phyloP scores from a whole-genome alignment of 164 flowering plant species.

The Chloranthus sessilifolius region DNA sequence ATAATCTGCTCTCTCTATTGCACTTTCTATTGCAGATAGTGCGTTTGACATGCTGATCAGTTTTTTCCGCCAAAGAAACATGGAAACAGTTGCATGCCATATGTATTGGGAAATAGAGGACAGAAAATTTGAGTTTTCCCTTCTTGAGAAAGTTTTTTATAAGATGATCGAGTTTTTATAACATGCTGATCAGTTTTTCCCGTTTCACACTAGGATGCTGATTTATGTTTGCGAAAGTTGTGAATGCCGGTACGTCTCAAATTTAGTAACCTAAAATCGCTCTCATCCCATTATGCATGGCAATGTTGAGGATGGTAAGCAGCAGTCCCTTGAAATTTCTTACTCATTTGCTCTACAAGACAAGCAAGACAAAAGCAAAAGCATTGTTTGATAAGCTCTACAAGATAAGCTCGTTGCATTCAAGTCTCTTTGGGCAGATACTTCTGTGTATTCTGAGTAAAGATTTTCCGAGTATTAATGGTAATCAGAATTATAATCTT shows the following conservation, averaged over 20 bases:
- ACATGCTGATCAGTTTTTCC: too few species aligned
- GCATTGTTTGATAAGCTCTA: constrained; percentile 46
- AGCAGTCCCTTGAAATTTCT: constrained; percentile 53
- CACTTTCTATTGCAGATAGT: constrained; percentile 42
- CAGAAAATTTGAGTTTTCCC: constrained; percentile 10
- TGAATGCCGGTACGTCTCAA: constrained; percentile 26
- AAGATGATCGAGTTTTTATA: constrained; percentile 35
- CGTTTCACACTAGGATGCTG: constrained; percentile 38
- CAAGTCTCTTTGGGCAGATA: constrained; percentile 52
- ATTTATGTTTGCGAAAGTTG: constrained; percentile 61
- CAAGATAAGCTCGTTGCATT: constrained; percentile 61
- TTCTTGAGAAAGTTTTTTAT: constrained; percentile 47
- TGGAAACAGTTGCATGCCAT: constrained; percentile 14
- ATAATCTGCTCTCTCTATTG: constrained; percentile 42
- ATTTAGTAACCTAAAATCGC: constrained; percentile 15
- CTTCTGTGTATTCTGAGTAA: constrained; percentile 26
- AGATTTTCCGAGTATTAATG: constrained; percentile 1
- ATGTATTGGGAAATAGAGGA: constrained; percentile 34
- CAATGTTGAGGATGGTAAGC: constrained; percentile 33
- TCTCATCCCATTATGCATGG: constrained; percentile 38
- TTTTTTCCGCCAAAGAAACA: constrained; percentile 23
- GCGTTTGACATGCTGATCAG: constrained; percentile 47
- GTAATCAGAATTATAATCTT: constrained; percentile 13
- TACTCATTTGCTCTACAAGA: constrained; percentile 40
- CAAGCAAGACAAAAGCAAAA: constrained; percentile 45